Evolutionary conservation across 352 stramenopile genomes (phyloP).

Genomic region (Hyaloperonospora arabidopsidis): DNA sequence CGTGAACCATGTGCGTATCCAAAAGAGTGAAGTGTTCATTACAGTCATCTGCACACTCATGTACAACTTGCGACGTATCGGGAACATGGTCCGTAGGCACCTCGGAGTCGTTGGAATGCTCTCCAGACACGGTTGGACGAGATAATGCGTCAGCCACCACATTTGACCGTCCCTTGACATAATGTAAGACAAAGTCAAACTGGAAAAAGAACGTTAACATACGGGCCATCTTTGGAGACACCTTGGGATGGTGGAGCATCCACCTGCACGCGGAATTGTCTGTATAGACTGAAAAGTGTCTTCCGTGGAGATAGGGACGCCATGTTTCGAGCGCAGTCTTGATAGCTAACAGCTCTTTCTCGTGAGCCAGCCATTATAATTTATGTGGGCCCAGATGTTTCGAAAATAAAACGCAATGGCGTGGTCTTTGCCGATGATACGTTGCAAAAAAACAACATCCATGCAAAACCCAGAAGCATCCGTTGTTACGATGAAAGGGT

Average conservation of each 20-base stretch:
- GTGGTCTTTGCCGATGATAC: no score
- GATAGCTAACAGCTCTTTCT: conserved; percentile 1
- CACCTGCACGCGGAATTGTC: conserved; percentile 4
- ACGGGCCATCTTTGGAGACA: conserved; percentile 6
- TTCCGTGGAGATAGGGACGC: conserved; percentile 2
- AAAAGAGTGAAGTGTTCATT: neutral
- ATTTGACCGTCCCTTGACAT: conserved; percentile 2
- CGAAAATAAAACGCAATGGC: no score
- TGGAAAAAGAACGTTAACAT: conserved; percentile 10
- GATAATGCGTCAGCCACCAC: conserved; percentile 3
- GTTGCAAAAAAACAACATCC: no score
- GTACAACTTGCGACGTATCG: neutral
- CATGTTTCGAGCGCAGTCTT: neutral
- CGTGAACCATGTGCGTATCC: neutral
- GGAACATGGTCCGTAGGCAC: neutral
- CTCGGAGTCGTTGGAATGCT: neutral
- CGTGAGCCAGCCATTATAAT: neutral
- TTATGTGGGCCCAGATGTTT: neutral
- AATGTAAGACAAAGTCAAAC: conserved; percentile 7
- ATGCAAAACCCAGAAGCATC: no score
- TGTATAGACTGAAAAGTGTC: conserved; percentile 3
- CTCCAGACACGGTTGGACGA: neutral
- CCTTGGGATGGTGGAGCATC: conserved; percentile 7
- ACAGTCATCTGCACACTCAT: neutral
- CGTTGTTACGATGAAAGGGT: no score